Evolutionary conservation across 2,329 filamentous ascomycete species (phyloP).

Genomic region (Exophiala sp.): DNA sequence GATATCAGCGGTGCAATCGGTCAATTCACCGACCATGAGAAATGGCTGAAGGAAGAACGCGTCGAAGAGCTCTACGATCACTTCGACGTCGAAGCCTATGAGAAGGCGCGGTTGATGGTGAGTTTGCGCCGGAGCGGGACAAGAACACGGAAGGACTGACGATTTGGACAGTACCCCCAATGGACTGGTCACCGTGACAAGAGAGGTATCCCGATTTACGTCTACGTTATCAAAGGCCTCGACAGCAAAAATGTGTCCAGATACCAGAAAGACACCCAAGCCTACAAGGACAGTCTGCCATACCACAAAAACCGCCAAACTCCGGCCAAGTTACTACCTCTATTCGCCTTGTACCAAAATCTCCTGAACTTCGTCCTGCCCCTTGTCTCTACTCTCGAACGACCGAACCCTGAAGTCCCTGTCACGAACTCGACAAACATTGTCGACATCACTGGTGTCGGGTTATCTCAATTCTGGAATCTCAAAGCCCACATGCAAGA

Average conservation of each 20-base stretch:
- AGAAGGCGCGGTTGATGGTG: constrained; percentile 70
- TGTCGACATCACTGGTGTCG: constrained; percentile 84
- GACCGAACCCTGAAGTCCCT: constrained; percentile 73
- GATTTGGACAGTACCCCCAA: constrained; percentile 54
- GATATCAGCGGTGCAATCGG: constrained; percentile 69
- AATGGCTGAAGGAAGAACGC: constrained; percentile 77
- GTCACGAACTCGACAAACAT: constrained; percentile 93
- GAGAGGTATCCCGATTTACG: constrained; percentile 85
- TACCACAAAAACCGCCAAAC: constrained; percentile 56
- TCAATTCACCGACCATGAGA: constrained; percentile 85
- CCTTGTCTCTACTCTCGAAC: constrained; percentile 73
- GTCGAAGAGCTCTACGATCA: constrained; percentile 78
- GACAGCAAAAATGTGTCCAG: constrained; percentile 75
- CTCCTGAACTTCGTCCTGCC: constrained; percentile 83
- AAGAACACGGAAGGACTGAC: background rate
- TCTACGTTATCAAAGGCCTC: constrained; percentile 81
- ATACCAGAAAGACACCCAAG: constrained; percentile 64
- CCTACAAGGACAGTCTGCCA: constrained; percentile 33
- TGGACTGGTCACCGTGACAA: constrained; percentile 90
- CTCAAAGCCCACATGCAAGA: constrained; percentile 91
- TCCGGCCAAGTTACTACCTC: constrained; percentile 71
- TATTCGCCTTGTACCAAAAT: constrained; percentile 93
- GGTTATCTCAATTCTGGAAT: constrained; percentile 93
- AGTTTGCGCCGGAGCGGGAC: constrained; percentile 26
- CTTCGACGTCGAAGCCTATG: constrained; percentile 80